Evolutionary conservation across 2,329 filamentous ascomycete genomes (phyloP).

Genomic region (Septoria petroselini): DNA sequence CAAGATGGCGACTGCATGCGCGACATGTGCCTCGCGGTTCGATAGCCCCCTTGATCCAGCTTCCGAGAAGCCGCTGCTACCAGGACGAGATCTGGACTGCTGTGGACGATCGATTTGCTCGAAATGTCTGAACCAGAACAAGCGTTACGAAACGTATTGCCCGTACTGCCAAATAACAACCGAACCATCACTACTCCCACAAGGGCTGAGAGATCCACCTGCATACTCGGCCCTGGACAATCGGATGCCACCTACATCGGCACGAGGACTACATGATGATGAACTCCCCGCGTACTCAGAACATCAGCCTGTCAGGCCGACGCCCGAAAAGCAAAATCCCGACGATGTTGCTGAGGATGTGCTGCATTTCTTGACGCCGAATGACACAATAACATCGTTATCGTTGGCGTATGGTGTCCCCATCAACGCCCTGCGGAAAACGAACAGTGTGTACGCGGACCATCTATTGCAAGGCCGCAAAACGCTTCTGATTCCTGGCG

Average conservation of each 20-base stretch:
- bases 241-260: conserved; percentile 6
- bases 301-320: conserved; percentile 28
- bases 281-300: conserved; percentile 46
- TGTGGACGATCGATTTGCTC: conserved; percentile 70
- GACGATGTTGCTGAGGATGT: conserved; percentile 56
- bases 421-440: conserved; percentile 57
- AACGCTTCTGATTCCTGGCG: conserved; percentile 68
- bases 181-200: conserved; percentile 58
- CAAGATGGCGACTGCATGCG: conserved; percentile 27
- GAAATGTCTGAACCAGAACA: conserved; percentile 65
- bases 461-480: conserved; percentile 66
- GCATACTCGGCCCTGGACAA: conserved; percentile 51
- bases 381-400: conserved; percentile 65
- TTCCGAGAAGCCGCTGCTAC: conserved; percentile 58
- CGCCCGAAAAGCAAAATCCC: conserved; percentile 36
- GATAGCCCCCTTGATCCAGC: conserved; percentile 25
- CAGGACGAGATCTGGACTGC: conserved; percentile 63
- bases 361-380: conserved; percentile 70
- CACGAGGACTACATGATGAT: conserved; percentile 33
- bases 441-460: conserved; percentile 69
- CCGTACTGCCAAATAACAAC: conserved; percentile 75
- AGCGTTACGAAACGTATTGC: conserved; percentile 63
- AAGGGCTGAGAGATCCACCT: conserved; percentile 66
- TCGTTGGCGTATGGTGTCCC: conserved; percentile 71
- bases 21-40: conserved; percentile 35